Evolutionary conservation across 352 stramenopile genomes (phyloP).

Genomic region (Pythium sp.): DNA sequence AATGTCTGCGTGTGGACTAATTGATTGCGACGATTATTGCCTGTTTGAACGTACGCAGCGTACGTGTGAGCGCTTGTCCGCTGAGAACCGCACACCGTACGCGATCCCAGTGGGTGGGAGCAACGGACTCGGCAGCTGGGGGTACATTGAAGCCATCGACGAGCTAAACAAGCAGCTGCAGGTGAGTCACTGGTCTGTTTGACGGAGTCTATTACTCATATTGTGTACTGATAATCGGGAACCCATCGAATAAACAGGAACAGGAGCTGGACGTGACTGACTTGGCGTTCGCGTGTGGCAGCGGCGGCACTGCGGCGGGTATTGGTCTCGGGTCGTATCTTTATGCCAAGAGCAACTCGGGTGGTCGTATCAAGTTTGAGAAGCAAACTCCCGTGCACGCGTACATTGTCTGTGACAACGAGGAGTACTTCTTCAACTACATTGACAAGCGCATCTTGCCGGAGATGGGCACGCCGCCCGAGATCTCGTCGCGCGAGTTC

Average conservation of each 20-base stretch:
- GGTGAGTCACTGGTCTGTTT: slow-evolving; percentile 10
- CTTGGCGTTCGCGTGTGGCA: slow-evolving; percentile 84
- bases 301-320: slow-evolving; percentile 73
- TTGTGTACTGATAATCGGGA: neutral
- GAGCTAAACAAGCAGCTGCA: slow-evolving; percentile 83
- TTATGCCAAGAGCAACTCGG: slow-evolving; percentile 29
- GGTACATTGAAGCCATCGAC: slow-evolving; percentile 91
- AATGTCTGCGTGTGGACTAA: too few species aligned
- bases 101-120: slow-evolving; percentile 87
- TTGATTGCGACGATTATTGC: neutral
- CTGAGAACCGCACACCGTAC: slow-evolving; percentile 65
- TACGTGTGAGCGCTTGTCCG: slow-evolving; percentile 61
- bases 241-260: slow-evolving; percentile 21
- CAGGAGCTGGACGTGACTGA: slow-evolving; percentile 62
- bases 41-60: slow-evolving; percentile 17
- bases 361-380: slow-evolving; percentile 35
- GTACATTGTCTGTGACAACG: slow-evolving; percentile 85
- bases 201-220: neutral
- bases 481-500: slow-evolving; percentile 59
- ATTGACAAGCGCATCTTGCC: slow-evolving; percentile 74
- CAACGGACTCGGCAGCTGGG: slow-evolving; percentile 92
- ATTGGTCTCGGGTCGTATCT: slow-evolving; percentile 74
- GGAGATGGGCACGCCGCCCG: slow-evolving; percentile 51
- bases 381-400: slow-evolving; percentile 52
- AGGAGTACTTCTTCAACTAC: slow-evolving; percentile 83